phyloP scores from a whole-genome alignment of 305 asterid genomes.

The Fraxinus velutina region DNA sequence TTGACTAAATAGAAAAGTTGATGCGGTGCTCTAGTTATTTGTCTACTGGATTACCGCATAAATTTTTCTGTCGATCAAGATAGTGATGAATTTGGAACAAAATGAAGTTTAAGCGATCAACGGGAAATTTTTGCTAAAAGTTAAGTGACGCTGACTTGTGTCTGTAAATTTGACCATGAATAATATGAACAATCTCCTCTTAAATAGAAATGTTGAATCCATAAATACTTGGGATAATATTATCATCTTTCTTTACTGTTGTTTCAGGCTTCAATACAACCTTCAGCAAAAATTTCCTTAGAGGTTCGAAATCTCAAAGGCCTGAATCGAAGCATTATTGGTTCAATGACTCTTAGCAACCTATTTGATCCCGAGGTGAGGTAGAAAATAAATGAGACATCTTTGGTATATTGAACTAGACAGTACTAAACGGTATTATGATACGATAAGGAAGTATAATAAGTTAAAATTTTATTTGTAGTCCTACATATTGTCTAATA shows the following conservation, averaged over 20 bases:
- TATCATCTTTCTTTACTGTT: conserved; percentile 12
- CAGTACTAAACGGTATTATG: too few species aligned
- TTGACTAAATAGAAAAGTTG: not conserved
- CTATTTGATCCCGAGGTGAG: conserved; percentile 24
- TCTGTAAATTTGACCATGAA: not conserved
- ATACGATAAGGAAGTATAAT: not conserved
- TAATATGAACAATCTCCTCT: not conserved
- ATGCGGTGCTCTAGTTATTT: not conserved
- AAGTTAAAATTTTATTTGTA: not conserved
- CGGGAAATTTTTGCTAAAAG: not conserved
- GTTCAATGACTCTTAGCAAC: conserved; percentile 21
- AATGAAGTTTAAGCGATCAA: not conserved
- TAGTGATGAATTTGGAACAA: not conserved
- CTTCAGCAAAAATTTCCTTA: conserved; percentile 18
- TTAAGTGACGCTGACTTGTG: not conserved
- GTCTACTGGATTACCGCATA: not conserved
- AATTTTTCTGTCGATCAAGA: not conserved
- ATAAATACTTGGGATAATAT: not conserved
- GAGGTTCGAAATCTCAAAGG: conserved; percentile 26
- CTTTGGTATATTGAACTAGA: not conserved
- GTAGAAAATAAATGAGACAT: not conserved
- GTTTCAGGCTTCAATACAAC: conserved; percentile 26
- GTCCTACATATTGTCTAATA: not conserved
- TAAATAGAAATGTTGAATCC: not conserved
- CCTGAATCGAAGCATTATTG: conserved; percentile 18